Evolutionary conservation across 1,284 basidiomycete species (phyloP).

Genomic region (Malassezia obtusa): DNA sequence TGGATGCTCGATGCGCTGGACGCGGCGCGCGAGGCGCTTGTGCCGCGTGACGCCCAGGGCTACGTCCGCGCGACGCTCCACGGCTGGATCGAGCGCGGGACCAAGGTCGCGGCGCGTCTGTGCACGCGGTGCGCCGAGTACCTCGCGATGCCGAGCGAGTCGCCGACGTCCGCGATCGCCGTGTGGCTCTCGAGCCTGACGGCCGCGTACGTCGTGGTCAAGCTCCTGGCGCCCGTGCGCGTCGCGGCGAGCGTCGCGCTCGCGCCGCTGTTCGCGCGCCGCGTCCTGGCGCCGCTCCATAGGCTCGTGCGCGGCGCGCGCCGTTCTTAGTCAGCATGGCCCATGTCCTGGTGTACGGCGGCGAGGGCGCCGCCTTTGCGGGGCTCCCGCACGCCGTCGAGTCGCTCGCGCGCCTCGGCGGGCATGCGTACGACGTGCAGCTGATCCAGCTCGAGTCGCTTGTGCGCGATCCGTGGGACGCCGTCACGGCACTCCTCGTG

Average conservation of each 20-base stretch:
- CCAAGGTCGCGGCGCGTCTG: conserved; percentile 13
- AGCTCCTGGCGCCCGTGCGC: conserved; percentile 64
- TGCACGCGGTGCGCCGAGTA: conserved; percentile 4
- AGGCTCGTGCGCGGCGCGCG: neutral
- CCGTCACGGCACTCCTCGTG: conserved; percentile 3
- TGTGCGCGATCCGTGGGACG: conserved; percentile 2
- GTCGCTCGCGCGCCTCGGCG: neutral
- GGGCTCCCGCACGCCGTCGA: neutral
- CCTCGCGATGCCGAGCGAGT: neutral
- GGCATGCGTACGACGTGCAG: conserved; percentile 7
- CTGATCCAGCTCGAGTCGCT: neutral
- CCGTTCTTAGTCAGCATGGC: conserved; percentile 13
- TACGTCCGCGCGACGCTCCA: neutral
- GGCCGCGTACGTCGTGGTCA: conserved; percentile 72
- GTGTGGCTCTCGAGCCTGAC: conserved; percentile 56
- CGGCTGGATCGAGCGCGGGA: conserved; percentile 9
- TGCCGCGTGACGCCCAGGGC: neutral
- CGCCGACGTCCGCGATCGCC: conserved; percentile 39
- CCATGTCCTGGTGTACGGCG: conserved; percentile 10
- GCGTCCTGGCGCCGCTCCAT: neutral
- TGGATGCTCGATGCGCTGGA: conserved; percentile 53
- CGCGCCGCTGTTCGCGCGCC: conserved; percentile 64
- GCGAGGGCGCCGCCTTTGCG: neutral
- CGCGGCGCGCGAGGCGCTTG: neutral
- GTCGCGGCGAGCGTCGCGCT: conserved; percentile 66